phyloP scores from a whole-genome alignment of 495 filamentous ascomycete species.

The Penicillium ochrochloron region DNA sequence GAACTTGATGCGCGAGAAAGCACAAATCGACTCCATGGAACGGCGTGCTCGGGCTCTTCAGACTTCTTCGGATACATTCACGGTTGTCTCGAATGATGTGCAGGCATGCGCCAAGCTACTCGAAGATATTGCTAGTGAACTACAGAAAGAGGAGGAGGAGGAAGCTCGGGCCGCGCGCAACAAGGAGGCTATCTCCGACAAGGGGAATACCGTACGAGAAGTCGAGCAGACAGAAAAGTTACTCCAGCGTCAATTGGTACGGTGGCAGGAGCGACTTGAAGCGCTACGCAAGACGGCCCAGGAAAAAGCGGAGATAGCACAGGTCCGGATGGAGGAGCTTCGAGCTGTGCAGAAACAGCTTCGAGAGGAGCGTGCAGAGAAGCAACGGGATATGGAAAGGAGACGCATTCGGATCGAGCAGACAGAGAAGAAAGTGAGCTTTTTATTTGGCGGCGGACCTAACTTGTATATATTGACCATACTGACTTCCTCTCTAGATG shows the following conservation, averaged over 20 bases:
- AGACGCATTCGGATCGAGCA: conserved; percentile 91
- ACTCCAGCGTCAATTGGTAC: conserved; percentile 79
- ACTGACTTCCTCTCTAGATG: conserved; percentile 66
- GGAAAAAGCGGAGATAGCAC: conserved; percentile 77
- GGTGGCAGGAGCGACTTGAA: conserved; percentile 84
- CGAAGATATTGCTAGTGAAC: conserved; percentile 80
- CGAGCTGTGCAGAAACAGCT: conserved; percentile 78
- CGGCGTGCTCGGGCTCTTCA: conserved; percentile 85
- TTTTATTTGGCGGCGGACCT: background rate
- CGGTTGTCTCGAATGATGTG: conserved; percentile 80
- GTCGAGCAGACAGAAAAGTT: conserved; percentile 85
- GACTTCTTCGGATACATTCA: conserved; percentile 87
- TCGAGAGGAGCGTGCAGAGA: conserved; percentile 81
- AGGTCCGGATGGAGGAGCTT: conserved; percentile 88
- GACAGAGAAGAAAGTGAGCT: conserved; percentile 93
- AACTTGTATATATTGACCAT: conserved; percentile 8
- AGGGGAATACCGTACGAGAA: conserved; percentile 85
- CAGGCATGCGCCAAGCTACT: conserved; percentile 83
- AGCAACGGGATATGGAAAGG: conserved; percentile 87
- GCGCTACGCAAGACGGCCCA: conserved; percentile 75
- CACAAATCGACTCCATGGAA: conserved; percentile 84
- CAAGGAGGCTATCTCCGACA: conserved; percentile 82
- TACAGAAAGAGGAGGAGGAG: conserved; percentile 90
- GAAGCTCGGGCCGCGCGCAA: conserved; percentile 75
- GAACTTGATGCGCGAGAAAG: conserved; percentile 73